These are phyloP conservation scores for Xylariales sp. DNA, from an alignment of 2,329 filamentous ascomycete genomes.

Conservation along the genomic window DNA sequence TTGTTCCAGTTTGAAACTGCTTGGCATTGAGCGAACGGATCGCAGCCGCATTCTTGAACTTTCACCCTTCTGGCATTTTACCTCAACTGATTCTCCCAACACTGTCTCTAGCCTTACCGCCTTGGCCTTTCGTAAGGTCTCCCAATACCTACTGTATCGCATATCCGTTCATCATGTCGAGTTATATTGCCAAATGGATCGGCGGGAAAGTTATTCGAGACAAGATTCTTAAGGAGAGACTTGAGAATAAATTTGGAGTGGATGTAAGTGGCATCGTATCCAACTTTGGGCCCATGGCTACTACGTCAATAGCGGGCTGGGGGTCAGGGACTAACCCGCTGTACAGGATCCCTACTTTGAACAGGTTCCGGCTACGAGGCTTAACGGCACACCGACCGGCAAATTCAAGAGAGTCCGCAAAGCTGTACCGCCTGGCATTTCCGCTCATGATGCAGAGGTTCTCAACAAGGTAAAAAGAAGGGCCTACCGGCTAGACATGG, in stretches of 20 bases:
- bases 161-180: conserved; percentile 25
- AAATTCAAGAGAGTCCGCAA: conserved; percentile 88
- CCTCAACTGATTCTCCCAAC: conserved; percentile 1
- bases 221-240: conserved; percentile 40
- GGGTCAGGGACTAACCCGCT: conserved; percentile 49
- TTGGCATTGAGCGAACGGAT: conserved; percentile 15
- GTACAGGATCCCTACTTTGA: conserved; percentile 90
- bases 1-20: conserved; percentile 20
- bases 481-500: conserved; percentile 87
- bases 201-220: conserved; percentile 38
- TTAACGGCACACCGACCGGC: conserved; percentile 71
- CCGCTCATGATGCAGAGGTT: conserved; percentile 81
- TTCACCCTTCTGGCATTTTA: not conserved
- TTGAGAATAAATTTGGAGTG: conserved; percentile 38
- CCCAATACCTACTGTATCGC: not conserved
- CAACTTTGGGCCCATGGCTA: not conserved
- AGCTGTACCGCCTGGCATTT: conserved; percentile 84
- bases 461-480: conserved; percentile 87
- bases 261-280: conserved; percentile 27
- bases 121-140: not conserved
- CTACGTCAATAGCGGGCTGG: conserved; percentile 8
- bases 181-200: conserved; percentile 35
- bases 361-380: conserved; percentile 77
- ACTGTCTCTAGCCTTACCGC: not conserved
- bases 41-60: not conserved